Evolutionary conservation across 2,329 filamentous ascomycete species (phyloP), one percentile per base, ranked within the genome.

Genomic region (Colletotrichum liriopes): DNA sequence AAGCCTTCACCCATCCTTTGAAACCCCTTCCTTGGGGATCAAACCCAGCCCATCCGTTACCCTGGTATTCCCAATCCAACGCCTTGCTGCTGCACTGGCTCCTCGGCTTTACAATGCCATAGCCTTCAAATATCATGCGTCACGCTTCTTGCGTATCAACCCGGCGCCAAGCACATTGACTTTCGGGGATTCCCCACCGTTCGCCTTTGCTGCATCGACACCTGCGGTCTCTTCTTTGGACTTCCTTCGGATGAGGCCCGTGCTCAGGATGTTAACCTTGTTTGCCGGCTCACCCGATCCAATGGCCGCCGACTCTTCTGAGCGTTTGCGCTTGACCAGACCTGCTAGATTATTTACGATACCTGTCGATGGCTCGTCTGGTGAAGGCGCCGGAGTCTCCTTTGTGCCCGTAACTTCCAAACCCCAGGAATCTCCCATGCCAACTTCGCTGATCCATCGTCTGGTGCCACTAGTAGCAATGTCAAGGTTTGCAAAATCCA

Each of bases 381-480:
- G 64, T 9, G 29, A 39, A 6, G 35, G 61, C 7, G 71, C 69
- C 11, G 78, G 74, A 14, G 77, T 64, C 41, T 80, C 79, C 41
- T 81, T 80, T 41, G 77, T 81, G 0, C 91, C 91, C 4, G 81
- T 78, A 1, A 92, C 81, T 0, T 82, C 80, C 11, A 86, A 78
- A 0, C 88, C 88, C 90, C 89, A 92, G 26, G 79, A 76, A 1
- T 84, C 80, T 0, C 87, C 86, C 68, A 86, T 83, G 20, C 87
- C 88, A 1, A 92, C 90, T 77, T 96, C 93, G 18, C 86, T 86
- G 54, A 91, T 86, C 93, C 93, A 96, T 65, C 92, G 89, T 63
- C 81, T 83, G 2, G 93, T 94, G 77, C 93, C 94, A 41, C 86
- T 85, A 1, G 83, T 84, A 0, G 92, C 91, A 59, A 92, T 88